Base-by-base conservation (phyloP, 139 green algal species). In the Edaphochlamys debaryana region DNA sequence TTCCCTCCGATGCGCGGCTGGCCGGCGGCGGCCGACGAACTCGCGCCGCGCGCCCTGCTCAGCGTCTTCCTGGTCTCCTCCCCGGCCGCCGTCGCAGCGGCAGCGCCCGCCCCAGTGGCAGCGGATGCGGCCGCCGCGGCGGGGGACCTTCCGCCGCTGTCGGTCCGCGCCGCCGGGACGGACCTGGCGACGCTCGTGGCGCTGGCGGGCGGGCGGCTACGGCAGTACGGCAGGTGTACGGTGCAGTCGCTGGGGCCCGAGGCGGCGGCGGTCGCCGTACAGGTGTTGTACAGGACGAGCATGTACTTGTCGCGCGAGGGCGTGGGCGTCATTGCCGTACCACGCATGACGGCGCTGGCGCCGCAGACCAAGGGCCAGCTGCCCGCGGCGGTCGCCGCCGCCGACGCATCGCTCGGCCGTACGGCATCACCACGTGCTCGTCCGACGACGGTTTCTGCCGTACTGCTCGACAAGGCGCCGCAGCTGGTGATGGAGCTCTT, bases 401-500 rank as follows among this genome's bases (percentile, higher is more conserved):
- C 13, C 2, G 34, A 32, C n/a, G 68, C 52, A n/a, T 13, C 52
- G 32, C 20, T n/a, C n/a, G n/a, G n/a, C n/a, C n/a, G n/a, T n/a
- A n/a, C 52, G 71, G 37, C 36, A 52, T 27, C 71, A 32, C 1
- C 52, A 52, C 25, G 32, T 13, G 41, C 9, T 17, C 13, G 4
- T 30, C 8, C 11, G 11, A 56, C 73, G 20, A 15, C 37, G 29
- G 4, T 71, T 15, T 29, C 36, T 13, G 17, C 62, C 20, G 60
- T 63, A 30, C 40, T 71, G 40, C 9, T 81, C 40, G 75, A 63
- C 75, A 62, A 71, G 29, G 75, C 41, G 30, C 60, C 60, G 40
- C 75, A 81, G 75, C 75, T 81, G n/a, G 40, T 40, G 60, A 60
- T 81, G 75, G 36, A 71, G 27, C 50, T 81, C 30, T 19, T 71